Evolutionary conservation across 2,329 filamentous ascomycete species (phyloP).

Genomic region (Diplodia scrobiculata): DNA sequence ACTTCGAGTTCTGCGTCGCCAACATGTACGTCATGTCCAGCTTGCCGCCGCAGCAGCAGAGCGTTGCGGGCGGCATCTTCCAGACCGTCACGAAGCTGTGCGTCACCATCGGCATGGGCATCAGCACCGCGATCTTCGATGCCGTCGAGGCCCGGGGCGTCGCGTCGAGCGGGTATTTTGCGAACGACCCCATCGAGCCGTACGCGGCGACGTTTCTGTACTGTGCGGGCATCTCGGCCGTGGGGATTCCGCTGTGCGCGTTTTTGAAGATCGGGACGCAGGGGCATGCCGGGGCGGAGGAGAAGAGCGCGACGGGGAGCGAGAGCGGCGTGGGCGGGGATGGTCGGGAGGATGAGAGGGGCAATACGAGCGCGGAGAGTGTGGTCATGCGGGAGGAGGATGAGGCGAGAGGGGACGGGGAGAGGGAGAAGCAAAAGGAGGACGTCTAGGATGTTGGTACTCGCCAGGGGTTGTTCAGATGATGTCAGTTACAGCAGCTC

Average conservation of each 20-base stretch:
- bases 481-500: too few species aligned
- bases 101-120: conserved; percentile 61
- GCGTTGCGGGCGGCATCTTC: conserved; percentile 67
- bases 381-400: neutral
- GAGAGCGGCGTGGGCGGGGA: neutral
- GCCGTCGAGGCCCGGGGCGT: conserved; percentile 43
- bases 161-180: conserved; percentile 45
- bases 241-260: conserved; percentile 53
- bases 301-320: neutral
- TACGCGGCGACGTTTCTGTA: conserved; percentile 59
- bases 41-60: conserved; percentile 64
- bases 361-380: neutral
- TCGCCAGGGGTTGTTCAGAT: too few species aligned
- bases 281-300: conserved; percentile 39
- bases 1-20: conserved; percentile 70
- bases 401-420: neutral
- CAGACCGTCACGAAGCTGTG: conserved; percentile 66
- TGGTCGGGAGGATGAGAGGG: neutral
- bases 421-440: neutral
- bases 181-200: conserved; percentile 51
- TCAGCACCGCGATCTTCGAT: conserved; percentile 64
- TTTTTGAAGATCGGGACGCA: conserved; percentile 60
- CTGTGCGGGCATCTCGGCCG: conserved; percentile 48
- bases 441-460: neutral
- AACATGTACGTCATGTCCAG: conserved; percentile 73